phyloP scores from a whole-genome alignment of 2,329 filamentous ascomycete species.

The Cordyceps fumosorosea region DNA sequence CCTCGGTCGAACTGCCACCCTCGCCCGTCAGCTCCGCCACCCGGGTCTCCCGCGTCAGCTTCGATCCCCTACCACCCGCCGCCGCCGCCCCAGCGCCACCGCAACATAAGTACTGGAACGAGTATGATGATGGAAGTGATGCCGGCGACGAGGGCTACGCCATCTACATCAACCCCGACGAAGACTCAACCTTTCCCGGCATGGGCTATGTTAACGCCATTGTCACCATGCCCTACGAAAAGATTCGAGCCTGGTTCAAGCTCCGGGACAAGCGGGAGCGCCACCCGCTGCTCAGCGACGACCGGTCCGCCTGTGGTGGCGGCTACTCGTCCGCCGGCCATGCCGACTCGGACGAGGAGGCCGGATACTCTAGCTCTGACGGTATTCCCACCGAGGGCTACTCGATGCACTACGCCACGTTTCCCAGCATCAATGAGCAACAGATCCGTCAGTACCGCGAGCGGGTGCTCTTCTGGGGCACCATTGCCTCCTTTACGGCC shows the following conservation, averaged over 20 bases:
- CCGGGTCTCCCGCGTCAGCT: constrained; percentile 21
- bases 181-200: constrained; percentile 53
- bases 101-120: constrained; percentile 66
- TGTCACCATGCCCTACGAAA: constrained; percentile 43
- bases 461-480: constrained; percentile 46
- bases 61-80: constrained; percentile 27
- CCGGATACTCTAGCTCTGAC: constrained; percentile 48
- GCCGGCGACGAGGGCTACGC: constrained; percentile 55
- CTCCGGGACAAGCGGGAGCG: constrained; percentile 23
- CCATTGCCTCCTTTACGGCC: constrained; percentile 47
- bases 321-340: constrained; percentile 26
- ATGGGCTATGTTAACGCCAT: constrained; percentile 52
- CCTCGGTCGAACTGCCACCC: constrained; percentile 21
- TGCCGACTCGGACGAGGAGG: constrained; percentile 38
- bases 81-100: constrained; percentile 19
- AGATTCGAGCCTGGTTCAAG: constrained; percentile 44
- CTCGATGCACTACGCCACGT: constrained; percentile 44
- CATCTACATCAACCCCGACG: constrained; percentile 69
- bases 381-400: constrained; percentile 46
- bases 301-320: constrained; percentile 20
- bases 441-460: constrained; percentile 45
- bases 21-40: constrained; percentile 15
- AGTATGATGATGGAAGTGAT: constrained; percentile 78
- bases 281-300: constrained; percentile 22
- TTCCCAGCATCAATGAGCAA: constrained; percentile 47